Conservation (phyloP, 345 rosid species). For the Atalantia buxifolia region DNA sequence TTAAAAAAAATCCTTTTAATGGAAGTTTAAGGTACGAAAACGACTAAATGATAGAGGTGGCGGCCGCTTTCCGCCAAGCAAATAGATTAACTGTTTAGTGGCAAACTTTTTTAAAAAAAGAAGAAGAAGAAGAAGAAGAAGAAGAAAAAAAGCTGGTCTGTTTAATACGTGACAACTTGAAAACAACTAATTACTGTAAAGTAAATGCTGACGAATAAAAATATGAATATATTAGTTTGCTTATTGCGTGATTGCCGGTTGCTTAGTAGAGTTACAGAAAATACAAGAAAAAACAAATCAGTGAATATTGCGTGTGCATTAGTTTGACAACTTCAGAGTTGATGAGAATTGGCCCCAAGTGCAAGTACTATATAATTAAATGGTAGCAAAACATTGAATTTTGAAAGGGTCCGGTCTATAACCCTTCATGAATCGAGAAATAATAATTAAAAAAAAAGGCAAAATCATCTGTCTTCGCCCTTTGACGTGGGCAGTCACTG, state of each 20-base stretch:
- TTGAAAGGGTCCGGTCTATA: too few species aligned
- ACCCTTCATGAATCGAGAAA: too few species aligned
- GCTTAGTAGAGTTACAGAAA: neutral
- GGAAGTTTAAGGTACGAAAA: neutral
- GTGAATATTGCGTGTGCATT: neutral
- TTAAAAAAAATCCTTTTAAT: neutral
- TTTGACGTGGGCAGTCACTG: too few species aligned
- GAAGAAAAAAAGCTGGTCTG: neutral
- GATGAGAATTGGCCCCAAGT: neutral
- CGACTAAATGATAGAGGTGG: neutral
- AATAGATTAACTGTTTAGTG: neutral
- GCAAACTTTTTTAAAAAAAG: too few species aligned
- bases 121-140: too few species aligned
- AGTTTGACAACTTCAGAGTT: neutral
- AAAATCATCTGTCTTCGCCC: too few species aligned
- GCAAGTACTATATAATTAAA: too few species aligned
- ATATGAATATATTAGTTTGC: neutral
- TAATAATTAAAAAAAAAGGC: too few species aligned
- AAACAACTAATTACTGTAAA: neutral
- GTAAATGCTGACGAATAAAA: too few species aligned
- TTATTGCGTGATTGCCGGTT: constrained; percentile 15
- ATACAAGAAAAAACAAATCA: neutral
- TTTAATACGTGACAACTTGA: neutral
- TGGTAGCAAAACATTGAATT: too few species aligned
- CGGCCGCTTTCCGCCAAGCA: constrained; percentile 10